A percentile compares a stretch with the other conserved stretches of the same genome.
Evolutionary conservation across 1,284 basidiomycete genomes (phyloP).

Genomic region (Prillingera fragicola): DNA sequence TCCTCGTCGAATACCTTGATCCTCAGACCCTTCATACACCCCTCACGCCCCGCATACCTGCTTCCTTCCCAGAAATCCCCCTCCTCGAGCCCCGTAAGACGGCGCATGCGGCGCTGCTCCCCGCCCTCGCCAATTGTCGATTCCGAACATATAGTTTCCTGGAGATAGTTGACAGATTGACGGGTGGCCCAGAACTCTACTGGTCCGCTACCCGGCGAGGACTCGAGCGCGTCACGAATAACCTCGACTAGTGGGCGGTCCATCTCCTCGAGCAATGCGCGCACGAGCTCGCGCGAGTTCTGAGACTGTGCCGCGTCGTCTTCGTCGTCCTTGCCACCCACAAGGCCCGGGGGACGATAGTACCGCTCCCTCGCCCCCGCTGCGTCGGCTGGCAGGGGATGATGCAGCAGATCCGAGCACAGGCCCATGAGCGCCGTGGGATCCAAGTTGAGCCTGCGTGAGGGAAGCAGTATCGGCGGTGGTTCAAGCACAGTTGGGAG

Average conservation of each 20-base stretch:
- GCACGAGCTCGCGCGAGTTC: slow-evolving; percentile 39
- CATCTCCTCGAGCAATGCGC: slow-evolving; percentile 60
- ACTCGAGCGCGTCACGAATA: slow-evolving; percentile 49
- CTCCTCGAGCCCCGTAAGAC: slow-evolving; percentile 35
- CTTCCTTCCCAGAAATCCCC: slow-evolving; percentile 44
- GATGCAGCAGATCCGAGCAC: slow-evolving; percentile 72
- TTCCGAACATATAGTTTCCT: slow-evolving; percentile 34
- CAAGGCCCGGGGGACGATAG: slow-evolving; percentile 43
- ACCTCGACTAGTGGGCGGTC: slow-evolving; percentile 59
- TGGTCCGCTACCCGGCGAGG: background rate
- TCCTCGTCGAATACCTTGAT: slow-evolving; percentile 31
- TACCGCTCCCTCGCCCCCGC: slow-evolving; percentile 59
- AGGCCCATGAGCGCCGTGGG: slow-evolving; percentile 74
- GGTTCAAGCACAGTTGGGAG: slow-evolving; percentile 59
- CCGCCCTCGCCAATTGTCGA: slow-evolving; percentile 32
- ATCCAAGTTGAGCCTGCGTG: slow-evolving; percentile 65
- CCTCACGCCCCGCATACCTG: slow-evolving; percentile 34
- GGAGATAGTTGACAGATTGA: slow-evolving; percentile 57
- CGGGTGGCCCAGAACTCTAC: slow-evolving; percentile 71
- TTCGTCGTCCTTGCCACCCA: slow-evolving; percentile 17
- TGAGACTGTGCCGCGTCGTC: no score
- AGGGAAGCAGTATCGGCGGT: slow-evolving; percentile 52
- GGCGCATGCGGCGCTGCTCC: slow-evolving; percentile 39
- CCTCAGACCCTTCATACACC: slow-evolving; percentile 25
- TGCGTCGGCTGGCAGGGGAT: slow-evolving; percentile 56